These are phyloP conservation scores for Ustilago bromivora DNA, from an alignment of 1,284 basidiomycete genomes.

Conservation along the genomic window DNA sequence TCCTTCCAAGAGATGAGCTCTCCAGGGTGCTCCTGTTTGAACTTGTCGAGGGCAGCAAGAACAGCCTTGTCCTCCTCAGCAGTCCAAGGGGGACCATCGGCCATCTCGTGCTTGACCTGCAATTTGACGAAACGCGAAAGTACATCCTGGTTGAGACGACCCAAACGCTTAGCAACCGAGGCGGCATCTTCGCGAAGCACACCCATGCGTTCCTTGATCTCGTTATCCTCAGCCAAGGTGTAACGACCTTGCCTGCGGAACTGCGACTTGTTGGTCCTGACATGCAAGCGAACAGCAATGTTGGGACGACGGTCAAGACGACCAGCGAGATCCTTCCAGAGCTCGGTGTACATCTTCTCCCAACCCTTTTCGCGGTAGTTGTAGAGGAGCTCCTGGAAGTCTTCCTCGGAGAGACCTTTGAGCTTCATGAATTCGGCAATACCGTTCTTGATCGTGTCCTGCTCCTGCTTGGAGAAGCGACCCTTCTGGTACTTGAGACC, in stretches of 20 bases:
- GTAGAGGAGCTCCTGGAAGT: conserved; percentile 53
- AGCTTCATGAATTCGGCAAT: conserved; percentile 46
- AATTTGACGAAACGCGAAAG: conserved; percentile 47
- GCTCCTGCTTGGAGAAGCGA: conserved; percentile 41
- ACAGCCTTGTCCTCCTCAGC: conserved; percentile 51
- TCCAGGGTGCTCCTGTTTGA: conserved; percentile 46
- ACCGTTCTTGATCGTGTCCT: conserved; percentile 48
- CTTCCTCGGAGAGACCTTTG: conserved; percentile 44
- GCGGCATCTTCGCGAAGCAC: conserved; percentile 31
- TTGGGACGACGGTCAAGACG: conserved; percentile 45
- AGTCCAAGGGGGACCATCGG: conserved; percentile 38
- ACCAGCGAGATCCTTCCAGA: conserved; percentile 52
- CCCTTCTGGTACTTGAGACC: conserved; percentile 52
- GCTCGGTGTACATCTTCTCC: conserved; percentile 50
- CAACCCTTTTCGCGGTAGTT: conserved; percentile 48
- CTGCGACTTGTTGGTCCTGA: conserved; percentile 48
- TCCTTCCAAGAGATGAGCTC: conserved; percentile 50
- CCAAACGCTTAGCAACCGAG: conserved; percentile 51
- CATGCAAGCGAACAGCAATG: conserved; percentile 47
- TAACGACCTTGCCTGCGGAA: conserved; percentile 46
- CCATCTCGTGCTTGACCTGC: conserved; percentile 43
- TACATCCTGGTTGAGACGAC: conserved; percentile 46
- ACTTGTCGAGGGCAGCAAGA: conserved; percentile 40
- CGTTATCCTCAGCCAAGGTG: conserved; percentile 44
- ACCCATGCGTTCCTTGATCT: conserved; percentile 38